A percentile compares a stretch with the other conserved stretches of the same genome.
Evolutionary conservation across 768 basidiomycete genomes (phyloP).

Genomic region (Xanthoconium purpureum): DNA sequence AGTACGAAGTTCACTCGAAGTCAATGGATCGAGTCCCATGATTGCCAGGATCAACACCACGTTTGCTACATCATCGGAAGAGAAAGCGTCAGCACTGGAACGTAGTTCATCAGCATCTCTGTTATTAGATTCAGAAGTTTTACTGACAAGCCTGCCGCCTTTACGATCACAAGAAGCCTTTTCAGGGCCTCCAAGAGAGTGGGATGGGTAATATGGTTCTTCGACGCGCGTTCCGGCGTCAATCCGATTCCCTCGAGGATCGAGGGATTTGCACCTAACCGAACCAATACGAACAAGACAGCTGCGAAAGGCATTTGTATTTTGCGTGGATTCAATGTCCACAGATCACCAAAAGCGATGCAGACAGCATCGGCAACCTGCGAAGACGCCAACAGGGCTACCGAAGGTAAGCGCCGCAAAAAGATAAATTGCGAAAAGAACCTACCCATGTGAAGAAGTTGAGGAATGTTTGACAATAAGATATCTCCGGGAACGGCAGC

Average conservation of each 20-base stretch:
- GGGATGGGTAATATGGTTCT: conserved; percentile 13
- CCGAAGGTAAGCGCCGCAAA: conserved; percentile 10
- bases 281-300: conserved; percentile 37
- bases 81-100: conserved; percentile 33
- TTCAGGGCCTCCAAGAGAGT: conserved; percentile 35
- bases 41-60: conserved; percentile 49
- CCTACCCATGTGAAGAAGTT: conserved; percentile 44
- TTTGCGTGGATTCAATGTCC: conserved; percentile 21
- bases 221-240: conserved; percentile 8
- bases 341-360: conserved; percentile 34
- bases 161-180: conserved; percentile 43
- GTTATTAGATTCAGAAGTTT: neutral
- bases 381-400: conserved; percentile 15
- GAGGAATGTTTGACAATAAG: conserved; percentile 33
- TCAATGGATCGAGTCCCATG: conserved; percentile 54
- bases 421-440: neutral
- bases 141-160: conserved; percentile 46
- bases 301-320: conserved; percentile 34
- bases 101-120: neutral
- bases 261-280: conserved; percentile 43
- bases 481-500: conserved; percentile 30
- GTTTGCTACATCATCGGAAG: conserved; percentile 45
- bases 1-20: conserved; percentile 40
- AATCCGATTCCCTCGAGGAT: conserved; percentile 37
- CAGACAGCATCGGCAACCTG: conserved; percentile 34